Evolutionary conservation across 139 green algal species (phyloP).

Genomic region (Volvox reticuliferus): DNA sequence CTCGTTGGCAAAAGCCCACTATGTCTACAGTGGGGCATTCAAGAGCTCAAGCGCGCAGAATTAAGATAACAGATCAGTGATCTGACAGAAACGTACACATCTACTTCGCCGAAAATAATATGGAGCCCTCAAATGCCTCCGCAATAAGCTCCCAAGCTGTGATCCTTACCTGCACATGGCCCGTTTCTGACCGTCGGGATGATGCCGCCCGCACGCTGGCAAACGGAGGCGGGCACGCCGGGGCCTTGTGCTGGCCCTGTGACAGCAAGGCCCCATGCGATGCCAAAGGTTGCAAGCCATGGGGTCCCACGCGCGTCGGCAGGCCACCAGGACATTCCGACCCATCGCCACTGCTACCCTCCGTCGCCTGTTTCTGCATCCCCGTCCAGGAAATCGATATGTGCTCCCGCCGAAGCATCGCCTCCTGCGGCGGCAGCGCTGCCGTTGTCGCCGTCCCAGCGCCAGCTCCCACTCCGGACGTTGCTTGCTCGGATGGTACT

Average conservation of each 20-base stretch:
- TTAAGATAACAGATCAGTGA: no score
- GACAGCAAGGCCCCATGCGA: background rate
- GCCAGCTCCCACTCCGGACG: background rate
- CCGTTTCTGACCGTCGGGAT: conserved; percentile 11
- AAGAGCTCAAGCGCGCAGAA: no score
- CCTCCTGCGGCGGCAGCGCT: background rate
- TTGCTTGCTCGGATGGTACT: no score
- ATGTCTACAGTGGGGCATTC: no score
- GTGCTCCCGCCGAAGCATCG: background rate
- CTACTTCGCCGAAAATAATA: background rate
- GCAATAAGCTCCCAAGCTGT: background rate
- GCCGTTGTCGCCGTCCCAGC: background rate
- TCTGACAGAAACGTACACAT: no score
- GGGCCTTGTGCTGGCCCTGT: background rate
- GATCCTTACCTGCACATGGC: background rate
- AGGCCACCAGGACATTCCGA: background rate
- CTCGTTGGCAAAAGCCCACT: background rate
- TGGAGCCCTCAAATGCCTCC: background rate
- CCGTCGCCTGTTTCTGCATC: background rate
- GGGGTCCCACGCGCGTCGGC: background rate
- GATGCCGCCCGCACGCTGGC: background rate
- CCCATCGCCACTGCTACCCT: background rate
- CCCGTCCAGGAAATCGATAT: background rate
- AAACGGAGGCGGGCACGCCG: background rate
- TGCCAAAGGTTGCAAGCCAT: background rate